A percentile compares a stretch with the other conserved stretches of the same genome.
Conservation (phyloP, 108 stramenopile species). For the Fragilaria crotonensis region DNA sequence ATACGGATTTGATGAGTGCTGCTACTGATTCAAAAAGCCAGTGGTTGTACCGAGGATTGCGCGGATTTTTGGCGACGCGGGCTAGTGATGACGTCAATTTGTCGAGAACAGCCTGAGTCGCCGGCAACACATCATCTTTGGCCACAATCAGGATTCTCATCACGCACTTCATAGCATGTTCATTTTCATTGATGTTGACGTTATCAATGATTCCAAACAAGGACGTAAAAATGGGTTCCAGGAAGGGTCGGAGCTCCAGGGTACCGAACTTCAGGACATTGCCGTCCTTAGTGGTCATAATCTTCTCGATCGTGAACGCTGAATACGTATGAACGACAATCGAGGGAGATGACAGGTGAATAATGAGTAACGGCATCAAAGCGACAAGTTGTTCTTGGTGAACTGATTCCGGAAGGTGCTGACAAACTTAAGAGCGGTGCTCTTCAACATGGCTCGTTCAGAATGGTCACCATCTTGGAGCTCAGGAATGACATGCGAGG, state of each 20-base stretch:
- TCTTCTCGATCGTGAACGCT: conserved; percentile 84
- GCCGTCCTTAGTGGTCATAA: conserved; percentile 61
- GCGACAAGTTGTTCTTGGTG: conserved; percentile 44
- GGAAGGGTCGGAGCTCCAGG: conserved; percentile 61
- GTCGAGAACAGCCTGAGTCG: conserved; percentile 74
- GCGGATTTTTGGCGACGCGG: conserved; percentile 89
- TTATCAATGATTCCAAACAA: conserved; percentile 88
- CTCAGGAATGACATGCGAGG: conserved; percentile 73
- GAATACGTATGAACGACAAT: conserved; percentile 97
- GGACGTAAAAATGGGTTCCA: conserved; percentile 78
- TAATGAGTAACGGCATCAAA: conserved; percentile 69
- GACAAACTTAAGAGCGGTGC: conserved; percentile 90
- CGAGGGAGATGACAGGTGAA: conserved; percentile 47
- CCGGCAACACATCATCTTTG: conserved; percentile 74
- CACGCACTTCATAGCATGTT: conserved; percentile 96
- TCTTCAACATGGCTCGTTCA: conserved; percentile 86
- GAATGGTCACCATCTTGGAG: conserved; percentile 71
- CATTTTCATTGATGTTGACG: conserved; percentile 82
- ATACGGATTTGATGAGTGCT: conserved; percentile 75
- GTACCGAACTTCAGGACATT: conserved; percentile 52
- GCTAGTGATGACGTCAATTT: conserved; percentile 79
- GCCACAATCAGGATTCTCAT: conserved; percentile 83
- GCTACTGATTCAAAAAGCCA: conserved; percentile 96
- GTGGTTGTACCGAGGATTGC: conserved; percentile 96
- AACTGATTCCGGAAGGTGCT: conserved; percentile 96